A percentile compares a stretch with the other conserved stretches of the same genome.
phyloP scores from a whole-genome alignment of 2,329 filamentous ascomycete species.

The Macrophomina pseudophaseolina region DNA sequence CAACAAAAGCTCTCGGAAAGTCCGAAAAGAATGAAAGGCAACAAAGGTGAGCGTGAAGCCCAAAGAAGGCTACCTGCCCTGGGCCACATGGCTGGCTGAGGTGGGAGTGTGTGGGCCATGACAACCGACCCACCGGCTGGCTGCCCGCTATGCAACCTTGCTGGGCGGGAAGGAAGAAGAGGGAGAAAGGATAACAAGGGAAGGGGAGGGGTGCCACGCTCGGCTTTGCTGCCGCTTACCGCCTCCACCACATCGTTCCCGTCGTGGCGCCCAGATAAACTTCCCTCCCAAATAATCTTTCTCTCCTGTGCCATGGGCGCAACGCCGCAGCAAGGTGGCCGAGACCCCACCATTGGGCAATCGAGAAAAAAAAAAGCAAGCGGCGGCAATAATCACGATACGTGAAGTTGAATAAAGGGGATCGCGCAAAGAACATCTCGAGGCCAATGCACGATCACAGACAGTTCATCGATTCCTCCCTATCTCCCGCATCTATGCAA shows the following conservation, averaged over 20 bases:
- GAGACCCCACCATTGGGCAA: too few relatives aligned
- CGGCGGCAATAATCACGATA: too few relatives aligned
- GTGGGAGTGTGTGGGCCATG: too few relatives aligned
- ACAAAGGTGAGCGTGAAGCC: not conserved
- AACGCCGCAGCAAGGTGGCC: too few relatives aligned
- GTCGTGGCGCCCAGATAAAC: not conserved
- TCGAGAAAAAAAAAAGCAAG: too few relatives aligned
- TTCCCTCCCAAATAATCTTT: not conserved
- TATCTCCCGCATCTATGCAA: not conserved
- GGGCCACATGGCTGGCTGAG: not conserved
- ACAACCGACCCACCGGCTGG: too few relatives aligned
- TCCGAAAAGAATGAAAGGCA: not conserved
- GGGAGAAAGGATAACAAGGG: too few relatives aligned
- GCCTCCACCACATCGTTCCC: slow-evolving; percentile 4
- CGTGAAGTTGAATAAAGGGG: not conserved
- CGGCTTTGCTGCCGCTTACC: slow-evolving; percentile 25
- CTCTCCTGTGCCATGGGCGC: not conserved
- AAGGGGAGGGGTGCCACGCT: slow-evolving; percentile 9
- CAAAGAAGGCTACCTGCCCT: not conserved
- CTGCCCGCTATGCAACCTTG: too few relatives aligned
- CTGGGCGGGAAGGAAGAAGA: too few relatives aligned
- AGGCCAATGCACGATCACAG: not conserved
- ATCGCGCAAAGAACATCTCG: not conserved
- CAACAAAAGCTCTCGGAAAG: not conserved
- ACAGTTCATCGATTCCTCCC: not conserved